Percentiles rank a stretch among this genome's conserved stretches.
phyloP scores from a whole-genome alignment of 352 stramenopile species.

The Sclerospora graminicola region DNA sequence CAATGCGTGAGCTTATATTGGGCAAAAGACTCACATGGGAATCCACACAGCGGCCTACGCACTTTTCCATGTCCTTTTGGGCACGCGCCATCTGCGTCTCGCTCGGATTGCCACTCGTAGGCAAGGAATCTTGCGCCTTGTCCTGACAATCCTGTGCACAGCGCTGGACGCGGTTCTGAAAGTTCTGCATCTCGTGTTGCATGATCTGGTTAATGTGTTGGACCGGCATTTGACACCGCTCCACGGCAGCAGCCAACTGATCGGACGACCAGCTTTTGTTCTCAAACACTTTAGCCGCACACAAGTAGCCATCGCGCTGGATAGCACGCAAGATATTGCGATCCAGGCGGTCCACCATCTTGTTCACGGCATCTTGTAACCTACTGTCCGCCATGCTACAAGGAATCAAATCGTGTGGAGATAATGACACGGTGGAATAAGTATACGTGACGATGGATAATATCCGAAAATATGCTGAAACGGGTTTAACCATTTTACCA shows the following conservation, averaged over 20 bases:
- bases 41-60: constrained; percentile 57
- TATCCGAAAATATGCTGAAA: no score
- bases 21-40: constrained; percentile 69
- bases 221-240: constrained; percentile 80
- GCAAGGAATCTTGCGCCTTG: constrained; percentile 58
- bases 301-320: constrained; percentile 76
- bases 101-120: constrained; percentile 43
- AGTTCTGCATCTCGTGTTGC: constrained; percentile 76
- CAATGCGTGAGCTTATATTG: constrained; percentile 60
- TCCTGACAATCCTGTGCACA: constrained; percentile 85
- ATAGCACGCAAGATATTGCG: constrained; percentile 60
- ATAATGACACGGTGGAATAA: no score
- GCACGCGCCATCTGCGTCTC: constrained; percentile 53
- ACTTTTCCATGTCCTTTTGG: constrained; percentile 73
- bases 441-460: no score
- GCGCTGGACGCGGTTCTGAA: constrained; percentile 79
- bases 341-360: constrained; percentile 81
- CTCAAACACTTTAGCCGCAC: constrained; percentile 82
- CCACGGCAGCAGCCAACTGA: constrained; percentile 70
- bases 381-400: constrained; percentile 60
- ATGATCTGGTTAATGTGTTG: constrained; percentile 79
- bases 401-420: no score
- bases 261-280: constrained; percentile 71
- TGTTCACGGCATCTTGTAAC: constrained; percentile 73
- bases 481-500: no score